A percentile compares a stretch with the other conserved stretches of the same genome.
These are phyloP conservation scores for Cinnamomum micranthum DNA, from an alignment of 164 flowering plant genomes.

Conservation along the genomic window DNA sequence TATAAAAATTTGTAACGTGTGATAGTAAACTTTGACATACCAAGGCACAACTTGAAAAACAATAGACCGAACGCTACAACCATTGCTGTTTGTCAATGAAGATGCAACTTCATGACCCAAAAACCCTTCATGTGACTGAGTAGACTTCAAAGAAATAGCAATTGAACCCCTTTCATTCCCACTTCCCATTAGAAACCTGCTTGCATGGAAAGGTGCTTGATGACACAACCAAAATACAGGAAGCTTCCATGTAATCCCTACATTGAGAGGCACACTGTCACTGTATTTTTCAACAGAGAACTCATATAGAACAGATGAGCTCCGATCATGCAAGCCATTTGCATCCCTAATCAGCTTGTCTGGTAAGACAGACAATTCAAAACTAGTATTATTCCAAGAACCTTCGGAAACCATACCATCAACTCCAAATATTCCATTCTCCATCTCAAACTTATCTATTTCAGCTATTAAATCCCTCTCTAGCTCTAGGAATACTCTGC, in stretches of 20 bases:
- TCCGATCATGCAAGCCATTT: slow-evolving; percentile 22
- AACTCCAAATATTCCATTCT: slow-evolving; percentile 15
- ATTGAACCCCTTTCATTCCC: slow-evolving; percentile 97
- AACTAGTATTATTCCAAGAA: slow-evolving; percentile 30
- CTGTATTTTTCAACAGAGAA: slow-evolving; percentile 44
- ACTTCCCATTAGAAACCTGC: slow-evolving; percentile 90
- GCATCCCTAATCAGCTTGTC: slow-evolving; percentile 46
- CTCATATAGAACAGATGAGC: slow-evolving; percentile 45
- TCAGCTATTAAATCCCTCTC: slow-evolving; percentile 49
- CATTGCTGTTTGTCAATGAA: slow-evolving; percentile 18
- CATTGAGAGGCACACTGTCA: slow-evolving; percentile 50
- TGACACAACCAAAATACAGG: slow-evolving; percentile 73
- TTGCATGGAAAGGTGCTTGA: slow-evolving; percentile 72
- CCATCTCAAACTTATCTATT: slow-evolving; percentile 26
- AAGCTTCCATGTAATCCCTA: slow-evolving; percentile 69
- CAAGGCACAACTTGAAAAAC: slow-evolving; percentile 94
- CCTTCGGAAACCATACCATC: slow-evolving; percentile 18
- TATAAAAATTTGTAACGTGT: slow-evolving; percentile 55
- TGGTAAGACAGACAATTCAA: slow-evolving; percentile 62
- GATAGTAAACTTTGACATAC: slow-evolving; percentile 93
- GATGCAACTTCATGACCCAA: slow-evolving; percentile 12
- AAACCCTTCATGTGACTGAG: slow-evolving; percentile 17
- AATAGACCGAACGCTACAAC: slow-evolving; percentile 47
- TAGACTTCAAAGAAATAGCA: slow-evolving; percentile 66
- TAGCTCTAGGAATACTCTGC: slow-evolving; percentile 65